Evolutionary conservation across 2,329 filamentous ascomycete species (phyloP), one percentile per base, ranked within the genome.

Genomic region (Triangularia verruculosa): DNA sequence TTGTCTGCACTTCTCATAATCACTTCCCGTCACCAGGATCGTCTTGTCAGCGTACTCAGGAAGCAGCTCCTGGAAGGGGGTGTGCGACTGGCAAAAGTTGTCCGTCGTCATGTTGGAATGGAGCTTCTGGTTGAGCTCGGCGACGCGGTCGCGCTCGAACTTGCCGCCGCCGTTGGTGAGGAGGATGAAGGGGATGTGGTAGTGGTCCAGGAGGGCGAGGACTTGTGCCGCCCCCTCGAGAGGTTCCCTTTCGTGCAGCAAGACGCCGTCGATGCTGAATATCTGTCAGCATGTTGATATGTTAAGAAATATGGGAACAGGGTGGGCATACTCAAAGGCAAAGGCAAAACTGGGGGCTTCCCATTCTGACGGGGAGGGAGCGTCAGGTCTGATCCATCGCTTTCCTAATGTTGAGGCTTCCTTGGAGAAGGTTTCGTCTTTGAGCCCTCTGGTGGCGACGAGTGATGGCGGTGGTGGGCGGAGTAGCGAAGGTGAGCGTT

Each of bases 161-260:
- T 90, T 92, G 63, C 95, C 95, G 51, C 95, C 95, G 70, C 95
- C 95, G 77, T 99, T 99, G 64, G 95, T 99, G 67, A 99, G 83
- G 32, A 99, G 86, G 71, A 99, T 94, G 78, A 96, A 98, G 12
- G 93, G 93, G 54, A 97, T 92, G 55, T 85, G 82, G 72, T 93
- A 83, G 55, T 83, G 78, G 70, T 93, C 87, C 20, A 98, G 87
- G 71, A 87, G 89, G 28, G 81, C 79, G 20, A 99, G 83, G 13
- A 93, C 85, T 72, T 91, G 83, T 1, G 86, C 81, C 1, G 95
- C 94, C 30, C 91, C 89, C 1, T 92, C 89, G 55, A 98, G 88
- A 2, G 91, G 88, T 66, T 88, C 86, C 3, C 90, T 86, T 65
- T 90, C 90, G 72, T 93, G 92, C 30, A 98, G 83, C 20, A 99